phyloP scores from a whole-genome alignment of 345 rosid species.

The Camelina neglecta region DNA sequence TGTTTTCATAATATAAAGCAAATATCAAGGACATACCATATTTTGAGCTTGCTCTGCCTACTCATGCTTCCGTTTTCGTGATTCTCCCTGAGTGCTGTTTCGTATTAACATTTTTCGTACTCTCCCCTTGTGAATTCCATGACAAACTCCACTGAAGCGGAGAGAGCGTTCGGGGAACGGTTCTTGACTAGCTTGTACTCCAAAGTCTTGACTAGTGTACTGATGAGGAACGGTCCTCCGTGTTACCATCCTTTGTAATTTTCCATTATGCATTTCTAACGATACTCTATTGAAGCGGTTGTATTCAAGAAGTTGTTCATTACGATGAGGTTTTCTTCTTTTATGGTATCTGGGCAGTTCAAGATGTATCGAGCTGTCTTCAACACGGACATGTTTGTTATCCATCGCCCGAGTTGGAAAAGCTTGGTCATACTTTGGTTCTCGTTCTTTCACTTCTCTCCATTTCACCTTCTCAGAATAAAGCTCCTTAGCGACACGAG shows the following conservation, averaged over 20 bases:
- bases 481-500: conserved; percentile 29
- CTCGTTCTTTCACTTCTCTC: conserved; percentile 24
- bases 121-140: not conserved
- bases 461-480: conserved; percentile 34
- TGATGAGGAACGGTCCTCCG: conserved; percentile 16
- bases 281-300: not conserved
- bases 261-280: not conserved
- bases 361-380: not conserved
- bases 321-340: conserved; percentile 4
- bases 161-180: conserved; percentile 1
- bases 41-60: conserved; percentile 20
- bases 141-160: conserved; percentile 15
- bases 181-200: conserved; percentile 1
- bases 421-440: conserved; percentile 7
- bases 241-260: not conserved
- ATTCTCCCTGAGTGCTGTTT: not conserved
- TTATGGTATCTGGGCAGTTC: not conserved
- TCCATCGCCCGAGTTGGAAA: not conserved
- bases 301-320: conserved; percentile 11
- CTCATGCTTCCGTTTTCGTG: conserved; percentile 4
- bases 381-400: not conserved
- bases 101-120: not conserved
- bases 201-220: conserved; percentile 13
- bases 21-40: conserved; percentile 8
- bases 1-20: not conserved